These are phyloP conservation scores for Fragaria nilgerrensis DNA, from an alignment of 306 rosid species.

Conservation along the genomic window DNA sequence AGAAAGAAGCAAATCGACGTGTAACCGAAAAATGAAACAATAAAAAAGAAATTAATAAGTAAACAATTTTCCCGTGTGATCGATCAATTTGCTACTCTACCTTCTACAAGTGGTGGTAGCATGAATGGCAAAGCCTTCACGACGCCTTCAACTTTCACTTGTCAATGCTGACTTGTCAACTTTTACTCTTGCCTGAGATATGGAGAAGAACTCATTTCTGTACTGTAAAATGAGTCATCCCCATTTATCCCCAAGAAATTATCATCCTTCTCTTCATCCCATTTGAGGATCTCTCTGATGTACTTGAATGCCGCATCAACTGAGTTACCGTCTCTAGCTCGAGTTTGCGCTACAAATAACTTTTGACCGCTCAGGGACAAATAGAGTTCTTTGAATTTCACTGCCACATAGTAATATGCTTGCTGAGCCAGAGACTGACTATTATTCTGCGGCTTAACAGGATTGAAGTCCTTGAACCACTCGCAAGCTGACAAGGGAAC, in stretches of 20 bases:
- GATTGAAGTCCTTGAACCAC: conserved; percentile 79
- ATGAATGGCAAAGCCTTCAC: neutral
- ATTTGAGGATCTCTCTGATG: conserved; percentile 71
- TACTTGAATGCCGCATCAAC: conserved; percentile 77
- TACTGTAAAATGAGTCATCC: conserved; percentile 77
- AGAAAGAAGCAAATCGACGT: neutral
- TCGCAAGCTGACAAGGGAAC: conserved; percentile 72
- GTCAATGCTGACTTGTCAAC: conserved; percentile 3
- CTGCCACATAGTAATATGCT: conserved; percentile 70
- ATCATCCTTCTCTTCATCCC: conserved; percentile 82
- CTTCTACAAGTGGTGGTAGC: conserved; percentile 1
- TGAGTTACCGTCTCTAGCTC: conserved; percentile 58
- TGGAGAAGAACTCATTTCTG: conserved; percentile 69
- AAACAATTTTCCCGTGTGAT: neutral
- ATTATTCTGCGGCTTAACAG: conserved; percentile 61
- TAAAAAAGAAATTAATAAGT: neutral
- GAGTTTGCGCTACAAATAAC: conserved; percentile 70
- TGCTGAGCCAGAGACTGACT: conserved; percentile 72
- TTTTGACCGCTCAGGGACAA: conserved; percentile 51
- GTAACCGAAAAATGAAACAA: neutral
- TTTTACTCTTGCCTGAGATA: conserved; percentile 52
- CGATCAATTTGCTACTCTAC: neutral
- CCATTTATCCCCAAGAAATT: conserved; percentile 43
- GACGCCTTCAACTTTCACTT: conserved; percentile 4
- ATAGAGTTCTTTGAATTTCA: conserved; percentile 85